Base-by-base conservation (phyloP, 1,139 yeast species). In the Diutina scorzettiae region DNA sequence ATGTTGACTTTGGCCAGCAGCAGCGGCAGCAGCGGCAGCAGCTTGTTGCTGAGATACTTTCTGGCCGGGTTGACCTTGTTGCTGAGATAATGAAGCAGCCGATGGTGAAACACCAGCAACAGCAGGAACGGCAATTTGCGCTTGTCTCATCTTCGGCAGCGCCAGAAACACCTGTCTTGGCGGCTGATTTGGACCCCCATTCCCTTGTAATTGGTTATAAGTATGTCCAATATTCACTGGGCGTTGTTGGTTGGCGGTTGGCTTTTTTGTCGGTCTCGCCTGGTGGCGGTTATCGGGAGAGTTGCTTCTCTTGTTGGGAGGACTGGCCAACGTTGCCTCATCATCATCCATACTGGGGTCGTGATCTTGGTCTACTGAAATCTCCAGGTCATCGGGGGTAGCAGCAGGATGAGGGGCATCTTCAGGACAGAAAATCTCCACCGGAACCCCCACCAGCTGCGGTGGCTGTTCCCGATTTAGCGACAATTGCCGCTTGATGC, bases 341-440 rank as follows among this genome's bases (percentile, higher is more conserved):
- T 34, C 39, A 34, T 21, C 39, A 23, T 34, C 39, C 3, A 34
- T 34, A 34, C 8, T 17, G 16, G 28, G 12, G 9, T 34, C n/a
- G n/a, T 34, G 27, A 14, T 4, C 11, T 5, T 16, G 17, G 21
- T 32, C 8, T 11, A 12, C 12, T 4, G 17, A 12, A 4, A n/a
- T 17, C 3, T 32, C 37, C 9, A 8, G 19, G 9, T 5, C 2
- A 2, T 11, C 29, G 3, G 8, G n/a, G 8, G 28, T n/a, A 12
- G 28, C 28, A 7, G 5, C 28, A 5, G 25, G 12, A 2, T 28
- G 39, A 16, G 27, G 19, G 9, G 21, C 19, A 17, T n/a, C 39
- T 23, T 21, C 23, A 14, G 39, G n/a, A 5, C 19, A 9, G 29
- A 34, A 23, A 4, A 34, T 34, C 11, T 34, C 39, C 24, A 34